Evolutionary conservation across 2,329 filamentous ascomycete species (phyloP).

Genomic region (Talaromyces islandicus): DNA sequence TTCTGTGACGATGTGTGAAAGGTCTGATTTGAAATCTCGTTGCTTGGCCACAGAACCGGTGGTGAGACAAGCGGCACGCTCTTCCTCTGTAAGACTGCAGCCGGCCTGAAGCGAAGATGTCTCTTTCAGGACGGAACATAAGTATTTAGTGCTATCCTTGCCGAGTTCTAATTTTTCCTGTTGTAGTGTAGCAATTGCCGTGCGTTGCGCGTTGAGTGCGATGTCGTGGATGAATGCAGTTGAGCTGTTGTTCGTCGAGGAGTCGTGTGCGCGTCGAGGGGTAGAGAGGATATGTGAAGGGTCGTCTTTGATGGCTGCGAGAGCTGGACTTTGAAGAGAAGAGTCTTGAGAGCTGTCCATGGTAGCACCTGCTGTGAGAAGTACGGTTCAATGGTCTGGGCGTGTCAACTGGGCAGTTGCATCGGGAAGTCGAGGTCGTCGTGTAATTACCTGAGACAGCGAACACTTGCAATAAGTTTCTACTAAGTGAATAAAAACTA

Average conservation of each 20-base stretch:
- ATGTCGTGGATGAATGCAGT: slow-evolving; percentile 12
- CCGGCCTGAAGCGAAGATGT: slow-evolving; percentile 1
- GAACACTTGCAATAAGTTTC: no score
- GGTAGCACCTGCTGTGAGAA: background rate
- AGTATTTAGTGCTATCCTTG: slow-evolving; percentile 22
- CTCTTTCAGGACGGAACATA: slow-evolving; percentile 24
- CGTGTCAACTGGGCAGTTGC: background rate
- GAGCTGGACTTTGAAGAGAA: slow-evolving; percentile 31
- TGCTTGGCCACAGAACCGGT: background rate
- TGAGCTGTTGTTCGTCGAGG: slow-evolving; percentile 16
- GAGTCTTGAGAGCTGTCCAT: slow-evolving; percentile 14
- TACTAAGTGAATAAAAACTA: background rate
- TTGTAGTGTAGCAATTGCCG: slow-evolving; percentile 10
- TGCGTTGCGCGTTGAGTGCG: background rate
- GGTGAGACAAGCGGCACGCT: slow-evolving; percentile 14
- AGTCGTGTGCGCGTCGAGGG: slow-evolving; percentile 11
- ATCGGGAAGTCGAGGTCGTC: background rate
- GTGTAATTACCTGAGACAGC: background rate
- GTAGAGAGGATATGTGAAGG: slow-evolving; percentile 16
- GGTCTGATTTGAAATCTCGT: background rate
- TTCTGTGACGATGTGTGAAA: background rate
- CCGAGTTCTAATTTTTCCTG: slow-evolving; percentile 31
- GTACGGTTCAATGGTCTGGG: background rate
- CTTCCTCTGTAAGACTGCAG: slow-evolving; percentile 2
- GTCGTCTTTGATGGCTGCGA: slow-evolving; percentile 27